phyloP scores from a whole-genome alignment of 805 yeast genomes.

The Pichia phayaonensis region DNA sequence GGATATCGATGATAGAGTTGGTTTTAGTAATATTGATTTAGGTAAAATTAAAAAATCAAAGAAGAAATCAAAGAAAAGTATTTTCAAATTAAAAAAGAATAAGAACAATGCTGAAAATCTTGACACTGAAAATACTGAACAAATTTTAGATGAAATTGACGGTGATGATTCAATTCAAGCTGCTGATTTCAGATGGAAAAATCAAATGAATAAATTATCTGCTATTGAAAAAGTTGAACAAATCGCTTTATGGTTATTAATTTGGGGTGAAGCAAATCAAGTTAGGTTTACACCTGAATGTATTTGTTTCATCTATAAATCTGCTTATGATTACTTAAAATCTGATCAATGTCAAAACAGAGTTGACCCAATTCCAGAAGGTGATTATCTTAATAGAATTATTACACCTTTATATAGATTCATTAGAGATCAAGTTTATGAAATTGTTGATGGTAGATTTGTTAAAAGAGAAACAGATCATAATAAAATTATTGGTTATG shows the following conservation, averaged over 20 bases:
- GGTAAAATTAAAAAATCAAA: constrained; percentile 75
- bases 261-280: constrained; percentile 91
- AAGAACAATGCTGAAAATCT: constrained; percentile 71
- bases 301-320: constrained; percentile 89
- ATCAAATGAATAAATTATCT: constrained; percentile 61
- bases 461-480: constrained; percentile 84
- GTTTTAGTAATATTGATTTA: constrained; percentile 72
- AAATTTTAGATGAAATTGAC: constrained; percentile 54
- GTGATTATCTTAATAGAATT: constrained; percentile 85
- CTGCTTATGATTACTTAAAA: constrained; percentile 82
- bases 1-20: constrained; percentile 78
- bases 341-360: constrained; percentile 90
- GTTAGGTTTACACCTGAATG: constrained; percentile 90
- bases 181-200: constrained; percentile 77
- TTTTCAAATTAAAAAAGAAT: constrained; percentile 28
- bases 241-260: constrained; percentile 61
- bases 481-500: constrained; percentile 80
- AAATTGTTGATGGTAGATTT: constrained; percentile 71
- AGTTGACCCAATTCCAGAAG: constrained; percentile 75
- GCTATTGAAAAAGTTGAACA: constrained; percentile 81
- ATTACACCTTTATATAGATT: constrained; percentile 84
- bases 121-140: constrained; percentile 58
- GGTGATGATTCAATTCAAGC: constrained; percentile 84
- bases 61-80: constrained; percentile 60
- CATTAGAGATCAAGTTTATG: constrained; percentile 75